These are phyloP conservation scores for Verticillium dahliae DNA, from an alignment of 2,329 filamentous ascomycete species.

Conservation along the genomic window DNA sequence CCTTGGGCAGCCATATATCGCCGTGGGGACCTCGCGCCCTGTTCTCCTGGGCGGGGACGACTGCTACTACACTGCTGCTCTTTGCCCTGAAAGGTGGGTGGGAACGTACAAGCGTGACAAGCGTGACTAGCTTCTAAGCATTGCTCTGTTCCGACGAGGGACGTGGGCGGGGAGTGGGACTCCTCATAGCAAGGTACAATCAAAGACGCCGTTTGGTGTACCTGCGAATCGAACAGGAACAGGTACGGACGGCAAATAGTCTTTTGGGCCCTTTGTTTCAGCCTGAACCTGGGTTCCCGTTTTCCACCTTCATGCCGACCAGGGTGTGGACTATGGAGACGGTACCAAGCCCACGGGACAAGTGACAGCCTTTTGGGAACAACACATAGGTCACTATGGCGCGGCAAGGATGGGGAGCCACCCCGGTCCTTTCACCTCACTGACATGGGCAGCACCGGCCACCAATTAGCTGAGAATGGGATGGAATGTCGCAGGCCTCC, in stretches of 20 bases:
- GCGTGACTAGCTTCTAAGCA: too few species aligned
- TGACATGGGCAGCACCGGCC: background rate
- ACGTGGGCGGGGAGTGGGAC: too few species aligned
- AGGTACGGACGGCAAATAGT: background rate
- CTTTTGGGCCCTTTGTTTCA: background rate
- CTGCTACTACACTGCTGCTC: background rate
- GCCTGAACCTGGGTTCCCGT: background rate
- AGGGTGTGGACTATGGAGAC: background rate
- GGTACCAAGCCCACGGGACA: conserved; percentile 2
- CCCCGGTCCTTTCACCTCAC: background rate
- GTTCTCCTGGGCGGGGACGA: background rate
- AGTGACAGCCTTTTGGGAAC: background rate
- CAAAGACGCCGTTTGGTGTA: background rate
- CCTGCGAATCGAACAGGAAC: background rate
- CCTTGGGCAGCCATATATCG: background rate
- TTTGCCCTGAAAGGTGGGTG: too few species aligned
- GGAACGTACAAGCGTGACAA: too few species aligned
- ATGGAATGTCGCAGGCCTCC: background rate
- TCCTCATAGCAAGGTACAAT: background rate
- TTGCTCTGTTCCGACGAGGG: too few species aligned
- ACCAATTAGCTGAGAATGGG: background rate
- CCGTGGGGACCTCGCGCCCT: background rate
- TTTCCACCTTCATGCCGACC: background rate
- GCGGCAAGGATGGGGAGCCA: background rate
- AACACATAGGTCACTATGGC: background rate